phyloP scores from a whole-genome alignment of 2,329 filamentous ascomycete genomes.

The Colletotrichum melonis region DNA sequence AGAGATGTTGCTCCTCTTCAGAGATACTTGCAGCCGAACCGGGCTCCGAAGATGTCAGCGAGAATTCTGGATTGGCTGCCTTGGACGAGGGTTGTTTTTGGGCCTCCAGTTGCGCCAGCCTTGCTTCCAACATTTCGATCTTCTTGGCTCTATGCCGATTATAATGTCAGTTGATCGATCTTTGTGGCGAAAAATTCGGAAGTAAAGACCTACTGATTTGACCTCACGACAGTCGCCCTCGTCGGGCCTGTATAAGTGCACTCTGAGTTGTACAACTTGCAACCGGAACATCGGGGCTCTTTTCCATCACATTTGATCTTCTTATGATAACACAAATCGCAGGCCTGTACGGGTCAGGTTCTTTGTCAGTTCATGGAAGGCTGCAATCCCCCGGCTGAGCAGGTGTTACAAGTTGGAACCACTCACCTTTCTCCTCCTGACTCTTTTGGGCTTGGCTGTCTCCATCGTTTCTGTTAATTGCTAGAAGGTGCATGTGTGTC shows the following conservation, averaged over 20 bases:
- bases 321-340: conserved; percentile 29
- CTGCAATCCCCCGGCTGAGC: too few species aligned
- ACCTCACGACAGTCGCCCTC: neutral
- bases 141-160: neutral
- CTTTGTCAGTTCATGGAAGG: too few species aligned
- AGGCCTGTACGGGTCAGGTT: neutral
- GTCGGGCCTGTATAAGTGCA: conserved; percentile 30
- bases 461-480: neutral
- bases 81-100: neutral
- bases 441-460: conserved; percentile 3
- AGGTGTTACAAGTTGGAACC: too few species aligned
- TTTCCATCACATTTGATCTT: conserved; percentile 32
- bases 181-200: too few species aligned
- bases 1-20: neutral
- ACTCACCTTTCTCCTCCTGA: conserved; percentile 23
- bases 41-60: neutral
- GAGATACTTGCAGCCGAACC: neutral
- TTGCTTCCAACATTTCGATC: conserved; percentile 22
- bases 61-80: neutral
- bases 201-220: neutral
- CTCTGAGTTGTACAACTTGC: conserved; percentile 26
- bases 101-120: conserved; percentile 13
- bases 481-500: neutral
- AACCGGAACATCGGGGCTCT: conserved; percentile 27
- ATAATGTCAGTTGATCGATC: too few species aligned